Percentiles rank a stretch among this genome's conserved stretches.
phyloP scores from a whole-genome alignment of 2,329 filamentous ascomycete genomes.

The Chrysoporthe austroafricana region DNA sequence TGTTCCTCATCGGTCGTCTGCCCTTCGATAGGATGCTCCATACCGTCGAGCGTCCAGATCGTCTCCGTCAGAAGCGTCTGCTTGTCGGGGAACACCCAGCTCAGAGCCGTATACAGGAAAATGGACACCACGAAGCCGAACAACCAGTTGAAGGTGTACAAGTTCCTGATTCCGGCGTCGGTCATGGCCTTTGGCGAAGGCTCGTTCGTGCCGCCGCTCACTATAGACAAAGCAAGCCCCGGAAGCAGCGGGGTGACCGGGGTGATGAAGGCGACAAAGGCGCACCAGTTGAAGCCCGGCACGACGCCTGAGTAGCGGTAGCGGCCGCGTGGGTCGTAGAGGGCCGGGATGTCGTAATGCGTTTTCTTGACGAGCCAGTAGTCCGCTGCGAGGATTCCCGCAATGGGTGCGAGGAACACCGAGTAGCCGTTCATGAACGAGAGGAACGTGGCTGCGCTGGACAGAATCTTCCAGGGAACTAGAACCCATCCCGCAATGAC shows the following conservation, averaged over 20 bases:
- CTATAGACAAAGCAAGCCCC: conserved; percentile 28
- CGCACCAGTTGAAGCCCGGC: conserved; percentile 40
- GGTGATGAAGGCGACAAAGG: conserved; percentile 35
- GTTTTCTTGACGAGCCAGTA: conserved; percentile 37
- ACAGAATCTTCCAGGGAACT: conserved; percentile 61
- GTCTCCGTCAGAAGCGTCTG: conserved; percentile 51
- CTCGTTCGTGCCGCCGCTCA: conserved; percentile 6
- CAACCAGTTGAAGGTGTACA: conserved; percentile 39
- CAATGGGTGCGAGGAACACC: conserved; percentile 39
- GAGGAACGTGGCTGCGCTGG: conserved; percentile 42
- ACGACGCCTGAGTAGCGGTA: conserved; percentile 39
- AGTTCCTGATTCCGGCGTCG: conserved; percentile 33
- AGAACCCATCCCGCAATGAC: conserved; percentile 57
- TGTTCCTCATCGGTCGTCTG: conserved; percentile 32
- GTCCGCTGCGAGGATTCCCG: conserved; percentile 43
- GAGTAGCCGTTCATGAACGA: conserved; percentile 59
- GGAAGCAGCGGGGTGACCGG: conserved; percentile 35
- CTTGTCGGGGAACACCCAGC: conserved; percentile 50
- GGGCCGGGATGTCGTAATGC: conserved; percentile 45
- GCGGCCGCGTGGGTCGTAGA: conserved; percentile 47
- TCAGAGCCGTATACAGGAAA: conserved; percentile 58
- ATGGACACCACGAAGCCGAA: conserved; percentile 47
- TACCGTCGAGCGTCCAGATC: conserved; percentile 41
- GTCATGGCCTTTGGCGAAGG: conserved; percentile 26
- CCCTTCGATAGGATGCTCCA: conserved; percentile 29